Conservation (phyloP, 1,284 basidiomycete species). For the Cryptococcus sp. region DNA sequence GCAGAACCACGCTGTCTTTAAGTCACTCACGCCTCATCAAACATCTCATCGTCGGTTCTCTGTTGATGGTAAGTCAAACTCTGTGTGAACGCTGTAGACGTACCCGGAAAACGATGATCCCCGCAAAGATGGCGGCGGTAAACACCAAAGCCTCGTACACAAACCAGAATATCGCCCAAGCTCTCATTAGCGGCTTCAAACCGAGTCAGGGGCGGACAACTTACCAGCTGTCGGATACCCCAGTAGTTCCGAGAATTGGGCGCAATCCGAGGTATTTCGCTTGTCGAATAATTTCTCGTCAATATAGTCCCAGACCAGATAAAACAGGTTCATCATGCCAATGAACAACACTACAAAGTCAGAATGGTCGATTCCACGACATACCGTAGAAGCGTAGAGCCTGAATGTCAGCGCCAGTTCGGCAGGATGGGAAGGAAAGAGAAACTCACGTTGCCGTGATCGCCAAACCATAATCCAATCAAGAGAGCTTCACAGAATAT, state of each 20-base stretch:
- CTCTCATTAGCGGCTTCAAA: conserved; percentile 13
- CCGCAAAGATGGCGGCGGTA: conserved; percentile 43
- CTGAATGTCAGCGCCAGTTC: too few species aligned
- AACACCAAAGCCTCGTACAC: conserved; percentile 39
- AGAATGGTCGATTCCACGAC: conserved; percentile 2
- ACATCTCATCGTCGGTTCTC: conserved; percentile 29
- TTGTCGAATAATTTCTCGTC: conserved; percentile 48
- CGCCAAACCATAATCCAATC: conserved; percentile 47
- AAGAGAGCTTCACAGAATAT: conserved; percentile 40
- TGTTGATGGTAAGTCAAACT: not conserved
- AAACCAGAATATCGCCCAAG: conserved; percentile 42
- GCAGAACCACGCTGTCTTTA: not conserved
- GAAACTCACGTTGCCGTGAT: conserved; percentile 44
- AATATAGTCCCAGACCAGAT: conserved; percentile 47
- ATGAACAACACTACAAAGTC: conserved; percentile 22
- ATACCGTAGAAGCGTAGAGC: conserved; percentile 44
- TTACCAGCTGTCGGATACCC: conserved; percentile 38
- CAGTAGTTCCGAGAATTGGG: conserved; percentile 43
- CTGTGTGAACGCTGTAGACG: conserved; percentile 2
- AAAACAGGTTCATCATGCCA: conserved; percentile 47
- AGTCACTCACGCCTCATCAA: conserved; percentile 22
- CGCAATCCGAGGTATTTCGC: conserved; percentile 44
- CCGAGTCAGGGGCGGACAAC: not conserved
- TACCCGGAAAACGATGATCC: conserved; percentile 44
- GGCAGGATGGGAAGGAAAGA: too few species aligned